Conservation (phyloP, 257 asterid genomes). For the Capsicum chinense region DNA sequence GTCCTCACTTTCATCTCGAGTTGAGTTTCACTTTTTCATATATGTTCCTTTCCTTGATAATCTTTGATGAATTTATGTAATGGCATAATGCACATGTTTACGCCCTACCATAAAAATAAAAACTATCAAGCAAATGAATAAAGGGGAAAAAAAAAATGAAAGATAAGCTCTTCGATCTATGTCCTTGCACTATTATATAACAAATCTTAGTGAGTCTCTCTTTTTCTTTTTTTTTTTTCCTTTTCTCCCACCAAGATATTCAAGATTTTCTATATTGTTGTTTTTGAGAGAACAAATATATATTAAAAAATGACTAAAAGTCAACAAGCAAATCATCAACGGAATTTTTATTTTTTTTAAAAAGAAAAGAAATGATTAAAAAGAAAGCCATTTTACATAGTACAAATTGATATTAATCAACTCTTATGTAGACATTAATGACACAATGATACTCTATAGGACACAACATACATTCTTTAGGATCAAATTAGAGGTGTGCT, state of each 20-base stretch:
- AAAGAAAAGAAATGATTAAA: background rate
- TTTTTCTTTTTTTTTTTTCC: background rate
- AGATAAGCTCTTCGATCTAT: background rate
- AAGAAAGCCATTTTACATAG: too few species aligned
- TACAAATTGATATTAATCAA: background rate
- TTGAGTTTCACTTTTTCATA: background rate
- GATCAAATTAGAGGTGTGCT: background rate
- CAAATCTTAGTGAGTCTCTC: constrained; percentile 18
- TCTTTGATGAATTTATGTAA: background rate
- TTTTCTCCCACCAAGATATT: constrained; percentile 22
- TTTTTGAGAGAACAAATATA: background rate
- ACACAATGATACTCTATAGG: background rate
- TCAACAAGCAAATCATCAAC: constrained; percentile 9
- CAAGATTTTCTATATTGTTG: background rate
- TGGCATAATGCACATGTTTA: background rate
- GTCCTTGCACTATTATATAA: background rate
- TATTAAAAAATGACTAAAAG: background rate
- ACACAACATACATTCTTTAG: background rate
- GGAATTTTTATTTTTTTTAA: background rate
- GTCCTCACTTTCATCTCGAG: background rate
- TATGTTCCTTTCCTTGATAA: background rate
- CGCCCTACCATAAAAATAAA: background rate
- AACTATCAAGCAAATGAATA: background rate
- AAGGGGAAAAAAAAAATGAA: background rate
- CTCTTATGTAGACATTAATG: background rate